These are phyloP conservation scores for Cephalotrichum gorgonifer DNA, from an alignment of 2,329 filamentous ascomycete species.

Conservation along the genomic window DNA sequence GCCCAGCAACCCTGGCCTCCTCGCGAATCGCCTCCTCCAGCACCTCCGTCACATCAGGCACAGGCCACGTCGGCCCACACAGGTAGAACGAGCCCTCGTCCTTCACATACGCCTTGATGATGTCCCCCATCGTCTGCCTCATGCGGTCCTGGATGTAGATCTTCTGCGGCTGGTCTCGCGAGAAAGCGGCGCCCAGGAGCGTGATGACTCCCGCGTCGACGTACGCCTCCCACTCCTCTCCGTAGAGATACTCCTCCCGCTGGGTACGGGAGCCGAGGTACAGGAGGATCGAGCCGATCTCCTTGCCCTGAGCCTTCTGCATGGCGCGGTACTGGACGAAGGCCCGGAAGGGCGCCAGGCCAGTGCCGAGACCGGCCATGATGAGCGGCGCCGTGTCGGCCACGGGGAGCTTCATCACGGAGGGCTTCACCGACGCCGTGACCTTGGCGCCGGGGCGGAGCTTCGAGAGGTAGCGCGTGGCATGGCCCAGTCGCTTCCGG, in stretches of 20 bases:
- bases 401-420: constrained; percentile 94
- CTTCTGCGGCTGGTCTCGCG: constrained; percentile 93
- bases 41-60: constrained; percentile 90
- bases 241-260: constrained; percentile 96
- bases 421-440: constrained; percentile 92
- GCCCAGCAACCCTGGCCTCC: constrained; percentile 58
- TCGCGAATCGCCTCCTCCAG: constrained; percentile 81
- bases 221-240: constrained; percentile 98
- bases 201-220: constrained; percentile 92
- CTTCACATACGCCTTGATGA: constrained; percentile 75
- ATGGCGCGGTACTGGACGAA: constrained; percentile 97
- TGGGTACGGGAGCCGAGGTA: constrained; percentile 97
- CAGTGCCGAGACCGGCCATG: constrained; percentile 98
- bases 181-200: constrained; percentile 86
- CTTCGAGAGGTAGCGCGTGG: constrained; percentile 76
- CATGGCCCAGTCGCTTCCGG: constrained; percentile 84
- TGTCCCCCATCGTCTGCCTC: constrained; percentile 74
- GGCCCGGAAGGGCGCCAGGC: constrained; percentile 96
- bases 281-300: constrained; percentile 83
- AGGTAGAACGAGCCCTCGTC: constrained; percentile 93
- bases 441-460: constrained; percentile 68
- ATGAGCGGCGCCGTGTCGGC: constrained; percentile 87
- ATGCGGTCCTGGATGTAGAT: constrained; percentile 99
- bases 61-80: constrained; percentile 95
- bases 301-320: constrained; percentile 94